Evolutionary conservation across 2,329 filamentous ascomycete species (phyloP).

Genomic region (Triangularia verruculosa): DNA sequence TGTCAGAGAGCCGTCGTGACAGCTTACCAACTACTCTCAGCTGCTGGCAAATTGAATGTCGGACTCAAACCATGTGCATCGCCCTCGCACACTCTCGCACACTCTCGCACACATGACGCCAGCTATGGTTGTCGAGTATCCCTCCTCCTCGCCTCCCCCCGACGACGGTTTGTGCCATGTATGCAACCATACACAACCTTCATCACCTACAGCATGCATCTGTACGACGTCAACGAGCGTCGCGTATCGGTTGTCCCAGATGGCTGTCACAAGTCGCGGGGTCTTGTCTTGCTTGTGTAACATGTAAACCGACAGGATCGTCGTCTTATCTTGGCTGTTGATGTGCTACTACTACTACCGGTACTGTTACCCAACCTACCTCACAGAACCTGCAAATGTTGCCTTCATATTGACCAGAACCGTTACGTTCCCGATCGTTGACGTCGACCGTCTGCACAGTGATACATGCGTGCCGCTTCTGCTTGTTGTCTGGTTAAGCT

Average conservation of each 20-base stretch:
- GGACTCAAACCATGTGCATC: neutral
- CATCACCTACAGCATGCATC: neutral
- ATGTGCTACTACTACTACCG: neutral
- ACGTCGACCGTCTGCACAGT: slow-evolving; percentile 5
- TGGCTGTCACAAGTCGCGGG: neutral
- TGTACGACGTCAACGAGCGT: neutral
- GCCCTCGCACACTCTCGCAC: neutral
- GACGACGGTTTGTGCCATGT: neutral
- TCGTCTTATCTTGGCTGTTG: neutral
- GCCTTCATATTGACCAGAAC: neutral
- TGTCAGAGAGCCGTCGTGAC: neutral
- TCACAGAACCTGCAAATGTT: neutral
- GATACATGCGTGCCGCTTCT: neutral
- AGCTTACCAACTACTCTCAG: neutral
- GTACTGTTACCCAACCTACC: neutral
- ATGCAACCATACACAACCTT: neutral
- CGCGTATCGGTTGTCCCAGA: neutral
- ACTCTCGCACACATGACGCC: slow-evolving; percentile 3
- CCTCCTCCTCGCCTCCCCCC: neutral
- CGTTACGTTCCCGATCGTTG: slow-evolving; percentile 1
- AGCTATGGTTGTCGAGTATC: neutral
- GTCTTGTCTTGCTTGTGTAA: neutral
- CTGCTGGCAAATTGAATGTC: neutral
- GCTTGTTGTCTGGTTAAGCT: slow-evolving; percentile 5
- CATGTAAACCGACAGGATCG: neutral